Evolutionary conservation across 2,329 filamentous ascomycete genomes (phyloP), one percentile per base, ranked within the genome.

Genomic region (Cytospora mali): DNA sequence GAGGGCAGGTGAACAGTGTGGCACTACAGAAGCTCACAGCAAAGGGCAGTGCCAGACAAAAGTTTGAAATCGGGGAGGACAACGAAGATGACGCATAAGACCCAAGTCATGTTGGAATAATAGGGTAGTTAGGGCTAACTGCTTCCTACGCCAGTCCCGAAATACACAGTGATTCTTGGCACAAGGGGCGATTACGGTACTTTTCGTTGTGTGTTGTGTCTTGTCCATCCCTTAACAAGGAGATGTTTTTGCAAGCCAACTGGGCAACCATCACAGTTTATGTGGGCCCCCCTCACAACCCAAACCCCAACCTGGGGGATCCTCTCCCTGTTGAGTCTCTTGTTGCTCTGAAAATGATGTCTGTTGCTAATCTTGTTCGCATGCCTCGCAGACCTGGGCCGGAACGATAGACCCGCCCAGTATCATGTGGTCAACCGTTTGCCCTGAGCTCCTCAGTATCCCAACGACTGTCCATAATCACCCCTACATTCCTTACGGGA

Each of bases 1-100:
- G 91, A 66, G 87, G 89, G 65, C 94, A 98, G 79, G 86, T 91
- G 75, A 91, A 96, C 79, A 95, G 93, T 79, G 90, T 98, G 72
- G 91, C 91, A 70, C 81, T 97, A 72, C 92, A 96, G 78, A 89
- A 92, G 75, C 88, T 98, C 73, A 94, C 90, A 67, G 58, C 61
- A 33, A 85, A 85, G 73, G 91, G 90, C 70, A 54, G 50, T 21
- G 49, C 62, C 64, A 87, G 93, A 72, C 93, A 89, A 77, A 96
- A 92, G 82, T 93, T 98, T 80, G 93, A 88, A 79, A 88, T 96
- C 79, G 90, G 81, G 75, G 87, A 90, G 72, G 84, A 91, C 65
- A 83, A 84, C 70, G 87, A 86, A 68, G 84, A 86, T 69, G 77
- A 81, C 64, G 71, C 69, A 71, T 76, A 72, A 74, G 33, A 29